Percentiles rank a stretch among this genome's conserved stretches.
phyloP scores from a whole-genome alignment of 2,329 filamentous ascomycete genomes.

The Hypoxylon sp. region DNA sequence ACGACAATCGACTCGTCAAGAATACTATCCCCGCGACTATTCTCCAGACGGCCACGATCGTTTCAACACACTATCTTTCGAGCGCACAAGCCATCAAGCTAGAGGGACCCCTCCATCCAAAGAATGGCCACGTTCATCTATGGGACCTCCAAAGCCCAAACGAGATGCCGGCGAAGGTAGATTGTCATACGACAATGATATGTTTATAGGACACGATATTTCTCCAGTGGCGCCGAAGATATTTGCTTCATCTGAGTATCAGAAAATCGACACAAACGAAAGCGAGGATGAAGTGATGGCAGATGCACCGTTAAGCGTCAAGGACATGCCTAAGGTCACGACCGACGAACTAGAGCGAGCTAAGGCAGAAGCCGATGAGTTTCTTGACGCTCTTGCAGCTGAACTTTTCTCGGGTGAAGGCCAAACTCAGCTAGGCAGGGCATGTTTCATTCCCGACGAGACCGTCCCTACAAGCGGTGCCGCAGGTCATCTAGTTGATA shows the following conservation, averaged over 20 bases:
- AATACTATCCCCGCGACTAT: constrained; percentile 12
- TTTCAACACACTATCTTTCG: constrained; percentile 1
- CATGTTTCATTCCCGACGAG: background rate
- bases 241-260: background rate
- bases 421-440: background rate
- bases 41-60: constrained; percentile 4
- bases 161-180: constrained; percentile 41
- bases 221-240: constrained; percentile 2
- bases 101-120: background rate
- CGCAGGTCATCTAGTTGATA: background rate
- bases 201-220: constrained; percentile 20
- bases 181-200: constrained; percentile 48
- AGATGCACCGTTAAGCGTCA: background rate
- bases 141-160: constrained; percentile 16
- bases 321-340: constrained; percentile 19
- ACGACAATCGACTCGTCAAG: constrained; percentile 10
- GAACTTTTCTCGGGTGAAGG: constrained; percentile 25
- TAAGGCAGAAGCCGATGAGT: constrained; percentile 33
- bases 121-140: background rate
- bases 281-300: constrained; percentile 15
- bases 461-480: background rate
- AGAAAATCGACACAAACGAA: background rate
- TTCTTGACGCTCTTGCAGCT: constrained; percentile 39
- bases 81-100: constrained; percentile 4
- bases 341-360: constrained; percentile 26